Evolutionary conservation across 1,284 basidiomycete species (phyloP).

Genomic region (Ustilago tritici): DNA sequence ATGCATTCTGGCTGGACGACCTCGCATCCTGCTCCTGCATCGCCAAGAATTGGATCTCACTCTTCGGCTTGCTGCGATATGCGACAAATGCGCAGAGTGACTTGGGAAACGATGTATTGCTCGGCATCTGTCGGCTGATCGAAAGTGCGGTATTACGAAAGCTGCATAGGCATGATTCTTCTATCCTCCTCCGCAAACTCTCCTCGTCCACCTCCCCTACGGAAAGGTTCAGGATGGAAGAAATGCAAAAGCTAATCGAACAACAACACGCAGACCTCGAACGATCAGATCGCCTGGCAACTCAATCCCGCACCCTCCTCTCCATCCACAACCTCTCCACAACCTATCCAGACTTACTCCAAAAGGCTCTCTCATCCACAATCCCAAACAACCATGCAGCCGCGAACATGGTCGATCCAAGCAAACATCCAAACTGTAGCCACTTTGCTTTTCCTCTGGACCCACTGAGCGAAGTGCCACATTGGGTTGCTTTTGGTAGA

Average conservation of each 20-base stretch:
- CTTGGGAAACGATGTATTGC: slow-evolving; percentile 34
- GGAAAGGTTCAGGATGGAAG: not conserved
- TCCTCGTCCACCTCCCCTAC: not conserved
- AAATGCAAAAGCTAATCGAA: slow-evolving; percentile 1
- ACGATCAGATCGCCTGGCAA: slow-evolving; percentile 13
- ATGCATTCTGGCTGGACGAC: slow-evolving; percentile 73
- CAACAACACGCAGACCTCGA: slow-evolving; percentile 19
- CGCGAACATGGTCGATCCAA: slow-evolving; percentile 15
- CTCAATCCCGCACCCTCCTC: slow-evolving; percentile 14
- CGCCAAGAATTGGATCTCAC: slow-evolving; percentile 47
- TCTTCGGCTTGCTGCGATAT: slow-evolving; percentile 51
- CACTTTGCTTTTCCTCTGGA: slow-evolving; percentile 38
- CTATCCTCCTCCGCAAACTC: slow-evolving; percentile 6
- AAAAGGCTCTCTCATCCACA: not conserved
- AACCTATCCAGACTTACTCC: slow-evolving; percentile 11
- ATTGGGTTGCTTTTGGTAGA: slow-evolving; percentile 44
- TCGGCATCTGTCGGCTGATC: slow-evolving; percentile 50
- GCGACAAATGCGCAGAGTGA: slow-evolving; percentile 39
- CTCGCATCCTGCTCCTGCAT: slow-evolving; percentile 15
- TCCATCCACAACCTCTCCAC: slow-evolving; percentile 7
- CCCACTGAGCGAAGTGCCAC: slow-evolving; percentile 19
- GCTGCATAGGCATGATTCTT: slow-evolving; percentile 43
- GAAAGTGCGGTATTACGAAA: slow-evolving; percentile 51
- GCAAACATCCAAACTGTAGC: not conserved
- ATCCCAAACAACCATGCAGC: not conserved